A percentile compares a stretch with the other conserved stretches of the same genome.
Conservation (phyloP, 2,329 filamentous ascomycete species). For the Cladophialophora bantiana region DNA sequence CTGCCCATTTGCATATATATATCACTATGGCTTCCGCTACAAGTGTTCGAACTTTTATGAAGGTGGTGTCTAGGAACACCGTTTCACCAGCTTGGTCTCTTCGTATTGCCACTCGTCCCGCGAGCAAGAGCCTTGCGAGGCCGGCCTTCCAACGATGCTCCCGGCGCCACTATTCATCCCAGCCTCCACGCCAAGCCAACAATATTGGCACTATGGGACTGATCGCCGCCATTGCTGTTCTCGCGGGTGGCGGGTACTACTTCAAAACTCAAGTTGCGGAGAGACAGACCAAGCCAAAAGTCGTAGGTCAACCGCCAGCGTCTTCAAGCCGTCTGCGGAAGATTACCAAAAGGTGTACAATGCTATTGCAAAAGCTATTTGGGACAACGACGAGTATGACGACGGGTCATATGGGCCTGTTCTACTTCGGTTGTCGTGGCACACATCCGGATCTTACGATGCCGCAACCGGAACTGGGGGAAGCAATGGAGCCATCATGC, state of each 20-base stretch:
- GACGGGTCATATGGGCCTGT: slow-evolving; percentile 96
- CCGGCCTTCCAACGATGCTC: slow-evolving; percentile 75
- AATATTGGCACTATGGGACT: slow-evolving; percentile 62
- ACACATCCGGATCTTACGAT: slow-evolving; percentile 91
- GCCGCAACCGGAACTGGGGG: slow-evolving; percentile 86
- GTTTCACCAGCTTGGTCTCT: slow-evolving; percentile 47
- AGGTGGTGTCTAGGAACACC: slow-evolving; percentile 36
- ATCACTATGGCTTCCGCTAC: too few relatives aligned
- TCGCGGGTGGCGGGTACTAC: slow-evolving; percentile 71
- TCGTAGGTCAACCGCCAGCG: slow-evolving; percentile 52
- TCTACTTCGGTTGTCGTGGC: slow-evolving; percentile 89
- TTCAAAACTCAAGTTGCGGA: slow-evolving; percentile 46
- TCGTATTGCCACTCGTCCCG: slow-evolving; percentile 60
- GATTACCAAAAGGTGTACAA: slow-evolving; percentile 98
- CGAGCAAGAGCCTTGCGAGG: slow-evolving; percentile 61
- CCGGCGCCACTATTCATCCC: slow-evolving; percentile 81
- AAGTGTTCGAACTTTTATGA: too few relatives aligned
- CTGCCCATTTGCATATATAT: too few relatives aligned
- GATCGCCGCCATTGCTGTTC: slow-evolving; percentile 66
- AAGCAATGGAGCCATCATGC: slow-evolving; percentile 96
- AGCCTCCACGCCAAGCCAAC: slow-evolving; percentile 59
- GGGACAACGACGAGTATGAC: slow-evolving; percentile 94
- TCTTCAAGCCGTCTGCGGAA: slow-evolving; percentile 76
- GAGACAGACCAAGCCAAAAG: not conserved
- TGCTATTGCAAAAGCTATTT: slow-evolving; percentile 76